Evolutionary conservation across 2,329 filamentous ascomycete species (phyloP).

Genomic region (Tolypocladium amazonense): DNA sequence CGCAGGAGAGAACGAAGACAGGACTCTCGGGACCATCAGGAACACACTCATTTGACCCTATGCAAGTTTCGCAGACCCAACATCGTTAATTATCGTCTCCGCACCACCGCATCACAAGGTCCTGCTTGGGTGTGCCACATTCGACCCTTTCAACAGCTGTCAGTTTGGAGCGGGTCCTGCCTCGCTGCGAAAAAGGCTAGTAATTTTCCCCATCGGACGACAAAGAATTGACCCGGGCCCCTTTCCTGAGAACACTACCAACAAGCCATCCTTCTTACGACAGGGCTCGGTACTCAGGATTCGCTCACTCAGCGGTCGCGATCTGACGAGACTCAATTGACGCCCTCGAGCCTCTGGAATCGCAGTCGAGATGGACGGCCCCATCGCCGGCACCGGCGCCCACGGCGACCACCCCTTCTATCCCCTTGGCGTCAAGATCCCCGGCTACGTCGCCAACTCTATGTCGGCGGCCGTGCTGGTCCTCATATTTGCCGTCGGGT

Average conservation of each 20-base stretch:
- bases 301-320: not conserved
- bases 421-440: conserved; percentile 51
- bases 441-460: conserved; percentile 56
- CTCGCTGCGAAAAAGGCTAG: not conserved
- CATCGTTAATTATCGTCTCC: too few relatives aligned
- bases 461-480: conserved; percentile 49
- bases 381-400: not conserved
- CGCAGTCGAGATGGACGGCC: conserved; percentile 1
- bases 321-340: not conserved
- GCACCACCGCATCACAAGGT: too few relatives aligned
- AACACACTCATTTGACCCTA: too few relatives aligned
- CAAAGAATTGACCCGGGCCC: not conserved
- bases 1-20: too few relatives aligned
- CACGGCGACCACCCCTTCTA: conserved; percentile 54
- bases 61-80: too few relatives aligned
- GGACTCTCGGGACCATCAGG: too few relatives aligned
- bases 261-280: not conserved
- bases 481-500: conserved; percentile 45
- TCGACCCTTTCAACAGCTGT: too few relatives aligned
- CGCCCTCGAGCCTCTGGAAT: not conserved
- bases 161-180: not conserved
- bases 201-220: not conserved
- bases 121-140: too few relatives aligned
- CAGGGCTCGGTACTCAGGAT: not conserved
- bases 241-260: not conserved